Evolutionary conservation across 441 rosid genomes (phyloP).

Genomic region (Gossypium davidsonii): DNA sequence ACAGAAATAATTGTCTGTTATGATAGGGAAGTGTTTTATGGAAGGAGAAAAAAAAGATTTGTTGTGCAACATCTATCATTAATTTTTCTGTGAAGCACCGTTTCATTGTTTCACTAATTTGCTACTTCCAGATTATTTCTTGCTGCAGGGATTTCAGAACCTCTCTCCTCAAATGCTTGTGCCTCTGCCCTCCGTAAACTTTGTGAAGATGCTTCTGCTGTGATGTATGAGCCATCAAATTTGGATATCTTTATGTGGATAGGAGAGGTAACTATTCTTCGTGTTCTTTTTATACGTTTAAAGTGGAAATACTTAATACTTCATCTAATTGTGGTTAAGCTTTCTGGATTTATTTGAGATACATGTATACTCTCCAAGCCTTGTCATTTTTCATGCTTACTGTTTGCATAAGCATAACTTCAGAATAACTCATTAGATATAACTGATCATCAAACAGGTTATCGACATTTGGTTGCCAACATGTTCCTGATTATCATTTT

Average conservation of each 20-base stretch:
- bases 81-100: neutral
- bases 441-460: neutral
- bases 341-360: neutral
- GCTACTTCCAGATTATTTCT: conserved; percentile 83
- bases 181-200: conserved; percentile 80
- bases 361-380: neutral
- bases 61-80: conserved; percentile 3
- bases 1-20: neutral
- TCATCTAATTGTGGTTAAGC: neutral
- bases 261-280: conserved; percentile 62
- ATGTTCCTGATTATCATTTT: neutral
- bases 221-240: conserved; percentile 71
- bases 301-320: neutral
- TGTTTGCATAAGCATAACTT: neutral
- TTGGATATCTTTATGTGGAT: conserved; percentile 87
- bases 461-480: neutral
- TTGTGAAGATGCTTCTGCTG: conserved; percentile 76
- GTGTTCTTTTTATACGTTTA: neutral
- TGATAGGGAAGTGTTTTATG: neutral
- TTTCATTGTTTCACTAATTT: conserved; percentile 33
- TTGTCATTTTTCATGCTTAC: neutral
- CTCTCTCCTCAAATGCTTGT: conserved; percentile 75
- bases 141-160: conserved; percentile 83
- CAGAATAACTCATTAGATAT: neutral
- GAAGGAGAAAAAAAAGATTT: neutral